phyloP scores from a whole-genome alignment of 257 asterid species.

The Jacaranda mimosifolia region DNA sequence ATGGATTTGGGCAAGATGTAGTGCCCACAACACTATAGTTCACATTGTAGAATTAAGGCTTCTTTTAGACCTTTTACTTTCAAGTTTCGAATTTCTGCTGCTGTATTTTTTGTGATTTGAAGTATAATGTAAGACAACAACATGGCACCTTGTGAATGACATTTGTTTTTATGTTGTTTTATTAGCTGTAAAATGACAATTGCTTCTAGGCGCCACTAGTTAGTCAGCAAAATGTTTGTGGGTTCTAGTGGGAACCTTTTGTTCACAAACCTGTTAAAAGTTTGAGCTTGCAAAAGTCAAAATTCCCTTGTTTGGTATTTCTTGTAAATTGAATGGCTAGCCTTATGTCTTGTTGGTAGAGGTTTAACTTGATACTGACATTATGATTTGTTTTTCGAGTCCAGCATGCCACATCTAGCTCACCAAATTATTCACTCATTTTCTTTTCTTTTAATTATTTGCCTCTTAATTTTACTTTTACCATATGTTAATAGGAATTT shows the following conservation, averaged over 20 bases:
- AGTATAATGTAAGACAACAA: neutral
- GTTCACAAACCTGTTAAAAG: neutral
- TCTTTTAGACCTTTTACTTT: neutral
- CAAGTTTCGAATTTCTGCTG: neutral
- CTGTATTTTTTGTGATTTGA: constrained; percentile 3
- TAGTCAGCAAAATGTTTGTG: constrained; percentile 5
- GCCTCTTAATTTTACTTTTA: neutral
- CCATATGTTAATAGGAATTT: neutral
- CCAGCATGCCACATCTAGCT: neutral
- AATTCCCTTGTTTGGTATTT: neutral
- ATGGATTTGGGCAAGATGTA: constrained; percentile 12
- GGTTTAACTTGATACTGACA: neutral
- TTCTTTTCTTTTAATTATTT: neutral
- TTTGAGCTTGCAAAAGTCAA: neutral
- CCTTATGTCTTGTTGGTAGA: neutral
- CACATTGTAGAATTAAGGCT: neutral
- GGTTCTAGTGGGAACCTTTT: no score
- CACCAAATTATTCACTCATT: neutral
- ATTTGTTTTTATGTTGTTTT: constrained; percentile 18
- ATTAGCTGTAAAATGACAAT: neutral
- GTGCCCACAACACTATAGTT: neutral
- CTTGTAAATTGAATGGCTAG: neutral
- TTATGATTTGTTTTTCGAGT: neutral
- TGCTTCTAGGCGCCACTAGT: neutral
- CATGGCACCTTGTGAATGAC: neutral